Evolutionary conservation across 164 flowering plant genomes (phyloP).

Genomic region (Liquidambar formosana): DNA sequence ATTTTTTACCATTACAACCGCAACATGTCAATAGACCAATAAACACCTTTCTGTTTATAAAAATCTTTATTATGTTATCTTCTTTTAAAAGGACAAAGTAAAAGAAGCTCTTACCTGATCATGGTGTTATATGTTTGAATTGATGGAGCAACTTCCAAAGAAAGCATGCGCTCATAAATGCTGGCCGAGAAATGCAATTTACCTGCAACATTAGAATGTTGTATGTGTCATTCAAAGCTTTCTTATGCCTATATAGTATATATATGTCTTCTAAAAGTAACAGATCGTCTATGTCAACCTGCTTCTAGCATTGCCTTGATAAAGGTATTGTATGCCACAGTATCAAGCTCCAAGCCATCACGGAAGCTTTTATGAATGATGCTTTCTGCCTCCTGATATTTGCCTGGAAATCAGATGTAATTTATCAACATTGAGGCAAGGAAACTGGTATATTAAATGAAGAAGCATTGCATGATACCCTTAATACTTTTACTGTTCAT

Average conservation of each 20-base stretch:
- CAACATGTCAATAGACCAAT: neutral
- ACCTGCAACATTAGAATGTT: constrained; percentile 46
- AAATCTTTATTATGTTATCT: neutral
- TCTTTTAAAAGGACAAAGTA: neutral
- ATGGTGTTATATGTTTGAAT: constrained; percentile 85
- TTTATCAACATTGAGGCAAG: neutral
- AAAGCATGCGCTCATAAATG: constrained; percentile 71
- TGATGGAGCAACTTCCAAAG: constrained; percentile 57
- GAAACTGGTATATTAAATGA: neutral
- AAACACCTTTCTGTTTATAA: neutral
- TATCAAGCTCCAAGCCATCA: constrained; percentile 63
- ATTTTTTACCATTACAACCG: constrained; percentile 3
- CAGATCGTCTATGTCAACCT: constrained; percentile 38
- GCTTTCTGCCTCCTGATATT: constrained; percentile 58
- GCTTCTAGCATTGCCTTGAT: constrained; percentile 91
- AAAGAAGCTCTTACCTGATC: constrained; percentile 62
- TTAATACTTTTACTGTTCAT: neutral
- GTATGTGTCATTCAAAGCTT: neutral
- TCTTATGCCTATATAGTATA: neutral
- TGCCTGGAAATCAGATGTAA: constrained; percentile 42
- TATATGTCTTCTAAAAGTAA: neutral
- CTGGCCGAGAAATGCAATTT: constrained; percentile 68
- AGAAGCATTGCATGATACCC: neutral
- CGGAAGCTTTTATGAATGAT: constrained; percentile 45
- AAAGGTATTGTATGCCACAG: constrained; percentile 84